These are phyloP conservation scores for Zostera marina DNA, from an alignment of 116 monocot species.

Conservation along the genomic window DNA sequence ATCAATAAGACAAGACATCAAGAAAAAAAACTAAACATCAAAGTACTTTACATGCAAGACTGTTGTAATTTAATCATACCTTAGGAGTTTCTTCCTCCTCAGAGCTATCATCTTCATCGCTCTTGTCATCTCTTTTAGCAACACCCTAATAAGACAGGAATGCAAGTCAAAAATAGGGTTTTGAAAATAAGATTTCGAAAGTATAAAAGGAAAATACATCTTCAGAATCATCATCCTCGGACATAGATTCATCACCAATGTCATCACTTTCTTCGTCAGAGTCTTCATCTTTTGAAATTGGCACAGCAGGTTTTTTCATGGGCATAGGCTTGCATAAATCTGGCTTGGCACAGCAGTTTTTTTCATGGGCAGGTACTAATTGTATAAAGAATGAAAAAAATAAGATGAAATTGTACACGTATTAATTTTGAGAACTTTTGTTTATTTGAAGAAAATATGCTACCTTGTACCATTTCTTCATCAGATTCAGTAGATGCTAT, in stretches of 20 bases:
- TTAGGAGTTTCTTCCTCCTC: constrained; percentile 26
- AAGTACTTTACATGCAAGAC: too few relatives aligned
- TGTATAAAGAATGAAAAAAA: too few relatives aligned
- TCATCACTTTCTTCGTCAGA: constrained; percentile 21
- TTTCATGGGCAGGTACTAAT: neutral
- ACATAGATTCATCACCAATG: constrained; percentile 20
- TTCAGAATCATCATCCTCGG: constrained; percentile 12
- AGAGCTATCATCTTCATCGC: constrained; percentile 30
- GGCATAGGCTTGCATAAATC: constrained; percentile 11
- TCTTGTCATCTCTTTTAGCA: constrained; percentile 16
- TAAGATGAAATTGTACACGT: too few relatives aligned
- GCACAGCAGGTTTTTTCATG: constrained; percentile 10
- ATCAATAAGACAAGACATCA: neutral
- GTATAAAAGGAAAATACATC: neutral
- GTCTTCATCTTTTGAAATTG: constrained; percentile 4
- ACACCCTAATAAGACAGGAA: constrained; percentile 7
- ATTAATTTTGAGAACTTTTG: too few relatives aligned
- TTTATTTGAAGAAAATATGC: too few relatives aligned
- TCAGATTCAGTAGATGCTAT: neutral
- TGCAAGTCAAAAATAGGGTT: neutral
- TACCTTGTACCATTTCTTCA: neutral
- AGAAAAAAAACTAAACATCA: too few relatives aligned
- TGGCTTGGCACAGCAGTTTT: constrained; percentile 12
- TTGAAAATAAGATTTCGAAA: neutral
- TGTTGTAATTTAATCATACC: too few relatives aligned